Base-by-base conservation (phyloP, 2,329 filamentous ascomycete species). In the Scedosporium aurantiacum region DNA sequence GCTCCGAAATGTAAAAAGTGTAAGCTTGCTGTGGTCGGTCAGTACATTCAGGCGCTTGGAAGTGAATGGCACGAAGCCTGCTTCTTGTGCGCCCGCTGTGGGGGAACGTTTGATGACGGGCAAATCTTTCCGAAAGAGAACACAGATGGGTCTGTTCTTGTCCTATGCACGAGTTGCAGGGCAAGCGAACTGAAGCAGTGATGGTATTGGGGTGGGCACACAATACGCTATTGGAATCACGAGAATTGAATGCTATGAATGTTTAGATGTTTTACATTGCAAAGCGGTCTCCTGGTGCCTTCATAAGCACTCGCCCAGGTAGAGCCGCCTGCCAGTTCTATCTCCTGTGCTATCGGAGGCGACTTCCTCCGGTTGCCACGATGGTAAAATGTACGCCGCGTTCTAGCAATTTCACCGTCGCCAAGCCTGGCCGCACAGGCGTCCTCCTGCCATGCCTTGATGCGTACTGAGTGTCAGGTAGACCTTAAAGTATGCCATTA, bases 21-120 rank as follows among this genome's bases (percentile, higher is more conserved):
- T 75, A 85, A 84, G 68, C 85, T 82, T 68, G 89, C 91, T 7
- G 91, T 97, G 60, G 86, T 94, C 59, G 93, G 96, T 58, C 85
- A 93, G 70, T 95, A 97, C 63, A 86, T 99, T 21, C 87, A 88
- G 70, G 94, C 94, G 0, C 78, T 99, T 52, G 93, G 91, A 4
- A 86, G 85, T 12, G 93, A 97, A 76, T 99, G 94, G 92, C 94
- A 99, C 74, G 87, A 90, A 61, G 80, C 85, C 63, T 99, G 94
- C 73, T 99, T 99, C 76, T 85, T 87, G 61, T 99, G 94, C 71
- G 81, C 79, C 16, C 76, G 77, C 16, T 88, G 85, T 67, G 73
- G 77, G 10, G 81, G 80, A 41, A 79, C 81, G 0, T 87, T 88
- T 66, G 79, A 82, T 41, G 84, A 87, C 66, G 84, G 85, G 0